Conservation (phyloP, 2,329 filamentous ascomycete species). For the Cladosporium sp. region DNA sequence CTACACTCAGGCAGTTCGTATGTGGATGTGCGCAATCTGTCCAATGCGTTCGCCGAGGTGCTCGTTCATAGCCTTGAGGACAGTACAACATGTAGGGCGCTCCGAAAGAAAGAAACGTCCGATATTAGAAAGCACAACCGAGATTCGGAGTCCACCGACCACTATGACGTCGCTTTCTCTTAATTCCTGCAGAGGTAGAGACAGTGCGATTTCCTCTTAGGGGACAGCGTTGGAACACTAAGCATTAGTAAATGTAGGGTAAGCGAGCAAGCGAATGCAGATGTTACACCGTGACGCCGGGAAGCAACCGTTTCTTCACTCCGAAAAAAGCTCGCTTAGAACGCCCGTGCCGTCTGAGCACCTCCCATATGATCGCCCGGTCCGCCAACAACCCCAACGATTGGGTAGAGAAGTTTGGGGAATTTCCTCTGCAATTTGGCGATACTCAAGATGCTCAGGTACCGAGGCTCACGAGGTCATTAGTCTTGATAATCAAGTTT, state of each 20-base stretch:
- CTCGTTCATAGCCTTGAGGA: background rate
- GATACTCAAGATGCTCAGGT: background rate
- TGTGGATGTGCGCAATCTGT: background rate
- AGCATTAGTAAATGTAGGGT: background rate
- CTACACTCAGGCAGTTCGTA: background rate
- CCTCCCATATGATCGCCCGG: background rate
- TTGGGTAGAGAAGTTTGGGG: background rate
- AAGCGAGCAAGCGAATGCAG: background rate
- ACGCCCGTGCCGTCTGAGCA: conserved; percentile 4
- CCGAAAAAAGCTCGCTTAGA: conserved; percentile 3
- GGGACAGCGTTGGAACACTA: background rate
- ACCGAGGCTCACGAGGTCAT: background rate
- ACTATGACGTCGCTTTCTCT: background rate
- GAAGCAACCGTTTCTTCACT: background rate
- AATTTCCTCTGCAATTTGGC: background rate
- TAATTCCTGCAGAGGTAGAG: background rate
- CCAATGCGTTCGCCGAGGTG: background rate
- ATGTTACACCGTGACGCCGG: conserved; percentile 5
- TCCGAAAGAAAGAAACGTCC: background rate
- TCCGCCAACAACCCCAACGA: background rate
- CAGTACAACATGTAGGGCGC: background rate
- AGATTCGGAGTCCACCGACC: background rate
- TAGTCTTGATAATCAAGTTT: background rate
- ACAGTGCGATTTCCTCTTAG: conserved; percentile 1
- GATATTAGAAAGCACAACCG: background rate